These are phyloP conservation scores for Neonothopanus nambi DNA, from an alignment of 1,284 basidiomycete genomes.

Conservation along the genomic window DNA sequence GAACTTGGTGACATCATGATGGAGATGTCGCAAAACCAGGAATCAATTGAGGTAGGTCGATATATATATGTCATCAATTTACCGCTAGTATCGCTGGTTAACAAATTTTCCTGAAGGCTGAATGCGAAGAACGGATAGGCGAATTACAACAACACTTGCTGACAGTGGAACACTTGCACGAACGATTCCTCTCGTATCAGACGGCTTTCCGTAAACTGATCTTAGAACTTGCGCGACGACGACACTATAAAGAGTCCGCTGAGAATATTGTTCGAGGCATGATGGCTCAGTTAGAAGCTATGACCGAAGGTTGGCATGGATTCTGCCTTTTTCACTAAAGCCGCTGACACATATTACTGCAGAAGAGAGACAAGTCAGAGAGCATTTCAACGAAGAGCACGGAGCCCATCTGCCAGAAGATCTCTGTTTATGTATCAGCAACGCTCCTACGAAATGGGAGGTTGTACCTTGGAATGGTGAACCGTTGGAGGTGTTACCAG, in stretches of 20 bases:
- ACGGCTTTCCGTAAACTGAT: slow-evolving; percentile 71
- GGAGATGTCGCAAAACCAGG: slow-evolving; percentile 70
- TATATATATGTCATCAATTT: background rate
- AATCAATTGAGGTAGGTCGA: slow-evolving; percentile 56
- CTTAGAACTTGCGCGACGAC: slow-evolving; percentile 68
- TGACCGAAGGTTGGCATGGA: slow-evolving; percentile 57
- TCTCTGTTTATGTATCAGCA: slow-evolving; percentile 71
- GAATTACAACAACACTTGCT: slow-evolving; percentile 59
- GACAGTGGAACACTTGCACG: slow-evolving; percentile 61
- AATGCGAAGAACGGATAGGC: slow-evolving; percentile 53
- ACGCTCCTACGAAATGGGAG: slow-evolving; percentile 70
- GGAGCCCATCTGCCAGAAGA: slow-evolving; percentile 74
- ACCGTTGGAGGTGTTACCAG: slow-evolving; percentile 50
- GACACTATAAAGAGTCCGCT: slow-evolving; percentile 61
- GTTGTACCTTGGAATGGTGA: slow-evolving; percentile 58
- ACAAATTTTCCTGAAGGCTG: slow-evolving; percentile 33
- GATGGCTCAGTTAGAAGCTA: slow-evolving; percentile 57
- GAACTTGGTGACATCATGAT: slow-evolving; percentile 76
- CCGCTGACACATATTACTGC: slow-evolving; percentile 11
- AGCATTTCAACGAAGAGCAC: slow-evolving; percentile 69
- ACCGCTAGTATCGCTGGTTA: background rate
- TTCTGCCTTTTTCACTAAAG: background rate
- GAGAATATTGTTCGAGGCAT: slow-evolving; percentile 67
- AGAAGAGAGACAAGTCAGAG: slow-evolving; percentile 69
- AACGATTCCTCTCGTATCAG: slow-evolving; percentile 65